Evolutionary conservation across 2,329 filamentous ascomycete species (phyloP), one percentile per base, ranked within the genome.

Genomic region (Chrysosporium keratinophilum): DNA sequence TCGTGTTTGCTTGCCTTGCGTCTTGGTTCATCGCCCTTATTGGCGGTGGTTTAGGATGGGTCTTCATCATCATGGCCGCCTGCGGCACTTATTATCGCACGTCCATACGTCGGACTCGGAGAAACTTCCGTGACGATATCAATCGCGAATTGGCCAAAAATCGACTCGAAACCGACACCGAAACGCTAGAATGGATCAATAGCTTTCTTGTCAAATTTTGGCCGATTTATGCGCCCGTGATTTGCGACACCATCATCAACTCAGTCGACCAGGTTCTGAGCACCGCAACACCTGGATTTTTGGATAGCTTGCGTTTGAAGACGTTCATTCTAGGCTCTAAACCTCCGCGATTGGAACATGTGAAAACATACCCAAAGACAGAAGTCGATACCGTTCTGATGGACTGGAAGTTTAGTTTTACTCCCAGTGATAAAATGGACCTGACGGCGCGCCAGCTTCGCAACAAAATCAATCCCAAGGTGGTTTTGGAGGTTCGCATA

Each of bases 361-460:
- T 98, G 70, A 97, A 95, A 76, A 95, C 93, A 0, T 96, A 98
- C 63, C 91, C 91, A 55, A 95, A 93, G 70, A 88, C 87, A 1
- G 88, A 96, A 62, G 90, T 96, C 59, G 93, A 98, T 65, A 84
- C 90, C 55, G 88, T 98, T 41, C 81, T 97, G 64, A 98, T 98
- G 93, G 93, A 98, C 68, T 98, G 93, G 93, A 95, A 95, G 65
- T 98, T 98, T 71, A 97, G 91, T 77, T 98, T 98, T 74, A 97
- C 88, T 0, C 93, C 93, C 34, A 97, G 93, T 61, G 94, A 98
- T 69, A 87, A 81, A 2, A 83, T 87, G 60, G 93, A 98, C 69
- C 82, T 98, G 79, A 98, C 93, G 1, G 77, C 84, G 1, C 82
- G 85, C 57, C 93, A 98, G 69, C 73, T 96, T 65, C 91, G 87